These are phyloP conservation scores for Chytriomyces sp. DNA, from an alignment of 192 early-diverging fungal genomes.

Conservation along the genomic window DNA sequence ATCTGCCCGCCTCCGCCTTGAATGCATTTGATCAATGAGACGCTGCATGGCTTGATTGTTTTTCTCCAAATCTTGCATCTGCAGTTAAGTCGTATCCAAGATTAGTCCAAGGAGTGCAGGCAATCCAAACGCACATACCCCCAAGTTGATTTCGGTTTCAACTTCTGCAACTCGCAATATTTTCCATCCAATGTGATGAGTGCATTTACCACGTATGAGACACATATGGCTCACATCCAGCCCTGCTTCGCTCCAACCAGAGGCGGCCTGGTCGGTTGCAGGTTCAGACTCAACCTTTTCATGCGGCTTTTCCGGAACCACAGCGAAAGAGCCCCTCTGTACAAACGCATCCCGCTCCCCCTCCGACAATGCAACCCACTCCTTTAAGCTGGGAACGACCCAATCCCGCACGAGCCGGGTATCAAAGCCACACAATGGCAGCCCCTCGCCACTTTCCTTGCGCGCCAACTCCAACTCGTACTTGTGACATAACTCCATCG, in stretches of 20 bases:
- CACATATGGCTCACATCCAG: background rate
- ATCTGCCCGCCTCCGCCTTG: background rate
- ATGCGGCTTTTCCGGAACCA: background rate
- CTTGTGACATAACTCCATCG: background rate
- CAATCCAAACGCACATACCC: background rate
- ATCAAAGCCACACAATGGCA: slow-evolving; percentile 11
- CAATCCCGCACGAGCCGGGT: slow-evolving; percentile 1
- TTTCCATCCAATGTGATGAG: slow-evolving; percentile 17
- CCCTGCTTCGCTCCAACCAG: background rate
- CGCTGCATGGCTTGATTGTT: slow-evolving; percentile 19
- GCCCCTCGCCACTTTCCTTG: background rate
- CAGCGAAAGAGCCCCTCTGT: background rate
- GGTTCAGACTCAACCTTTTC: background rate
- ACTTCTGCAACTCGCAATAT: slow-evolving; percentile 6
- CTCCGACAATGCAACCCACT: background rate
- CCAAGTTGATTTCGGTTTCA: slow-evolving; percentile 16
- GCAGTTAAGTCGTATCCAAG: background rate
- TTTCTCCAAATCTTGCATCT: slow-evolving; percentile 23
- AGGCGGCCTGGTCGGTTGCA: no score
- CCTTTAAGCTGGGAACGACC: slow-evolving; percentile 11
- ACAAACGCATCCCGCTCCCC: background rate
- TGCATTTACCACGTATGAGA: slow-evolving; percentile 5
- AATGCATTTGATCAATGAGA: slow-evolving; percentile 7
- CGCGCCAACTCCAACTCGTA: background rate
- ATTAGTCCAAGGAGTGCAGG: background rate